Base-by-base conservation (phyloP, 371 early-diverging fungal species). In the Actinomucor elegans region DNA sequence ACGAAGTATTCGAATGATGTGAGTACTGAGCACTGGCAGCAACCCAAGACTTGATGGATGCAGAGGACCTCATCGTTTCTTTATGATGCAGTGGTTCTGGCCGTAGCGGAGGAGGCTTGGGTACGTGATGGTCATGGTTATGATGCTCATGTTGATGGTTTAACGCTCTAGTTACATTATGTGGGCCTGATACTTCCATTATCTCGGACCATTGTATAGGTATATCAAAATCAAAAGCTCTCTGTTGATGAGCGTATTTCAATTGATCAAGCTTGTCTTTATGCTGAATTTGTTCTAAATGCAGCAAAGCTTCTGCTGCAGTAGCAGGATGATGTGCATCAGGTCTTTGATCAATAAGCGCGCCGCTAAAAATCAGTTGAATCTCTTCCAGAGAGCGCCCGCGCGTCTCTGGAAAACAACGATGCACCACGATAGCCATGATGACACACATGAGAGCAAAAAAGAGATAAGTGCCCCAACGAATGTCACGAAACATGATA, bases 381-480 rank as follows among this genome's bases (percentile, higher is more conserved):
- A 77, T 73, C 42, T 77, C 77, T 50, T 77, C 77, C 27, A 77
- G 42, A 9, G 77, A 69, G 35, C 68, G 58, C 1, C 67, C 69
- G 60, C 66, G 10, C 62, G 94, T 94, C 71, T 93, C 94, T 11
- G 94, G 95, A 58, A 85, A 88, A 51, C 79, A 86, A 51, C 77
- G 54, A 56, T 80, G 88, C 18, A 92, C 76, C 23, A 76, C 59
- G 5, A 72, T 48, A n/a, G 84, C 64, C 63, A 84, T 77, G 9
- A 73, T 69, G 5, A 79, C 57, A 69, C 85, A 81, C 55, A 83
- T 76, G 3, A 66, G 52, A 24, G 74, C 78, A 60, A 86, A 89
- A 51, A 89, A 86, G 37, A 79, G 54, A 67, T 86, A 87, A 10
- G 83, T 66, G 7, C 81, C 75, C 62, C 62, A 89, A 27, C 69